phyloP scores from a whole-genome alignment of 2,329 filamentous ascomycete species.

The Pyricularia sp. region DNA sequence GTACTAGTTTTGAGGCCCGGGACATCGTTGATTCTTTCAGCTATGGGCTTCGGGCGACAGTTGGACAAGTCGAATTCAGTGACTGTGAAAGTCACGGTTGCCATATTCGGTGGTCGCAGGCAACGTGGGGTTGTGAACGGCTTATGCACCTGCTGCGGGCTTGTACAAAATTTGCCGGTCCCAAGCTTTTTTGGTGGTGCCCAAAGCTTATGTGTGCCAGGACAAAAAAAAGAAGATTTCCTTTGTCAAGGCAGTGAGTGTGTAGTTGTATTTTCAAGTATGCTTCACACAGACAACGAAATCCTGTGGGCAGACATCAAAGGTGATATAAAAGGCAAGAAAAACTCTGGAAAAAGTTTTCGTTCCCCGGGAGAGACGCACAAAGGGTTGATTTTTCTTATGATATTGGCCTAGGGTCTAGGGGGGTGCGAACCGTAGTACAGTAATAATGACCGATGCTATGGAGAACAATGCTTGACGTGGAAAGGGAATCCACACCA shows the following conservation, averaged over 20 bases:
- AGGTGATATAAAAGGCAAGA: neutral
- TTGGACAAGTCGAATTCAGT: constrained; percentile 41
- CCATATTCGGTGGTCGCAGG: constrained; percentile 2
- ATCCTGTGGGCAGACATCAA: neutral
- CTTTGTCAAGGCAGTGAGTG: neutral
- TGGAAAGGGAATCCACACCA: neutral
- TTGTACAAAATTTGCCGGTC: neutral
- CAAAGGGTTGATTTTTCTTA: neutral
- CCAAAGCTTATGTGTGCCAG: neutral
- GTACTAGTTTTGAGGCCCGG: constrained; percentile 51
- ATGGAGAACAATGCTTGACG: neutral
- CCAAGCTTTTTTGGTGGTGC: neutral
- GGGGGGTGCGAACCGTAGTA: neutral
- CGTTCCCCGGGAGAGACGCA: neutral
- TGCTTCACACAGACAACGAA: neutral
- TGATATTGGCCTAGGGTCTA: neutral
- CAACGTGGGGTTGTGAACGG: neutral
- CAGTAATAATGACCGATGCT: neutral
- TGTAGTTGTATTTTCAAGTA: neutral
- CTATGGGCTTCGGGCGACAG: constrained; percentile 36
- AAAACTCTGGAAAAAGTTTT: neutral
- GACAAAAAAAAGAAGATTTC: too few relatives aligned
- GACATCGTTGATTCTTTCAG: constrained; percentile 45
- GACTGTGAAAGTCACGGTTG: constrained; percentile 15
- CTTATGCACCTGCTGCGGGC: neutral